Evolutionary conservation across 257 asterid genomes (phyloP).

Genomic region (Echites panduratus): DNA sequence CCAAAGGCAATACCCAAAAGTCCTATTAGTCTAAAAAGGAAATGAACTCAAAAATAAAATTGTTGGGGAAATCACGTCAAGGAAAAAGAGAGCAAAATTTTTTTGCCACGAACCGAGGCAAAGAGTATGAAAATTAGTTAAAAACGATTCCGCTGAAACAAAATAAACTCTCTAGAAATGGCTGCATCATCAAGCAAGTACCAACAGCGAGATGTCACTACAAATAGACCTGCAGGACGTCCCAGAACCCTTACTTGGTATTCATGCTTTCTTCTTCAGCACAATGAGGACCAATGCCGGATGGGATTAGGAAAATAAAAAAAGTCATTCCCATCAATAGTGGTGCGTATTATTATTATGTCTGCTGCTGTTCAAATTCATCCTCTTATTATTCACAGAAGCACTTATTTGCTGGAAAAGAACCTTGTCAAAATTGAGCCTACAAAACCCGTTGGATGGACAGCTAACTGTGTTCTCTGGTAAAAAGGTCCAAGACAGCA

Average conservation of each 20-base stretch:
- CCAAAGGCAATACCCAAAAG: background rate
- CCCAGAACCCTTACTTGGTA: background rate
- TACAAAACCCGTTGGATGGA: background rate
- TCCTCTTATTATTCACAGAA: background rate
- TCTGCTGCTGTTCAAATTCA: slow-evolving; percentile 4
- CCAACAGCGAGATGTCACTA: background rate
- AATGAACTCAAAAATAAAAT: slow-evolving; percentile 17
- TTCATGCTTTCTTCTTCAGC: slow-evolving; percentile 6
- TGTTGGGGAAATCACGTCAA: background rate
- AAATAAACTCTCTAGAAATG: background rate
- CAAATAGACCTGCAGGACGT: background rate
- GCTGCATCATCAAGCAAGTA: slow-evolving; percentile 3
- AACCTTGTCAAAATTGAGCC: background rate
- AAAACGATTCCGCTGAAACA: background rate
- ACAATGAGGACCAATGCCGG: slow-evolving; percentile 5
- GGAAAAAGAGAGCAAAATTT: slow-evolving; percentile 10
- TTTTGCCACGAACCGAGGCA: slow-evolving; percentile 5
- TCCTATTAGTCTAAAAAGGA: background rate
- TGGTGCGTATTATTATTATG: background rate
- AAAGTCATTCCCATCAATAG: slow-evolving; percentile 2
- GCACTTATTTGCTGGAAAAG: background rate
- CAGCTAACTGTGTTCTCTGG: background rate
- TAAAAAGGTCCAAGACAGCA: background rate
- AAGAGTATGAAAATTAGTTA: background rate
- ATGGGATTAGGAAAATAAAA: slow-evolving; percentile 11